Percentiles rank a stretch among this genome's conserved stretches.
Conservation (phyloP, 2,329 filamentous ascomycete species). For the Phialophora expanda region DNA sequence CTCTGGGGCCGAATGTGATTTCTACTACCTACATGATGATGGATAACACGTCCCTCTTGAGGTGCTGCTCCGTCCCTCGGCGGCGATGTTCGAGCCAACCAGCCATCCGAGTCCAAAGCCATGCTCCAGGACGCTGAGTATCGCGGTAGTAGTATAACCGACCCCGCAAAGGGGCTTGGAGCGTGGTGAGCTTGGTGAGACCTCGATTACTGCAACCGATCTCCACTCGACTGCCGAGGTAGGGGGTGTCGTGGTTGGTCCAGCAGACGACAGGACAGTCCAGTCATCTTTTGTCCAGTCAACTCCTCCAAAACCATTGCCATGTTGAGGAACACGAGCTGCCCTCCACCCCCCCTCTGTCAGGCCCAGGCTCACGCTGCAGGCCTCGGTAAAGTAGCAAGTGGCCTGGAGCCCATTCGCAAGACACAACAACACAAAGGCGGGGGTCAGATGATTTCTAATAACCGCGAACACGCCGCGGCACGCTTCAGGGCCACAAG, state of each 20-base stretch:
- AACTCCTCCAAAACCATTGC: neutral
- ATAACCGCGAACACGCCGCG: constrained; percentile 18
- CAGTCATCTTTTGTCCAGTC: constrained; percentile 8
- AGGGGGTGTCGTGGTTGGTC: constrained; percentile 6
- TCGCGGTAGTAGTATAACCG: neutral
- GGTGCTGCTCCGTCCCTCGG: too few species aligned
- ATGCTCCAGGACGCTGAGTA: too few species aligned
- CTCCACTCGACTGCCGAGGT: constrained; percentile 10
- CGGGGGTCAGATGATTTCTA: neutral
- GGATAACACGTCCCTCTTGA: too few species aligned
- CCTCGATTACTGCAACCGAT: too few species aligned
- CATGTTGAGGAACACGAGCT: neutral
- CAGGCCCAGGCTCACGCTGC: neutral
- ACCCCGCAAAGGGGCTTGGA: neutral
- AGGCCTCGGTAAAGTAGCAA: constrained; percentile 2
- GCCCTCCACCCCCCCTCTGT: too few species aligned
- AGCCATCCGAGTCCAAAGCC: neutral
- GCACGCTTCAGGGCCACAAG: neutral
- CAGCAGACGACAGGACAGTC: neutral
- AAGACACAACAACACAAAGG: neutral
- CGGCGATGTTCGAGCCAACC: too few species aligned
- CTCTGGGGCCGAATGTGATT: too few species aligned
- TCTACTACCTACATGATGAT: too few species aligned
- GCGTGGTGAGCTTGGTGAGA: neutral
- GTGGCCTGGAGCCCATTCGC: neutral